Percentiles rank a stretch among this genome's conserved stretches.
Evolutionary conservation across 2,329 filamentous ascomycete genomes (phyloP).

Genomic region (Aspergillus vadensis): DNA sequence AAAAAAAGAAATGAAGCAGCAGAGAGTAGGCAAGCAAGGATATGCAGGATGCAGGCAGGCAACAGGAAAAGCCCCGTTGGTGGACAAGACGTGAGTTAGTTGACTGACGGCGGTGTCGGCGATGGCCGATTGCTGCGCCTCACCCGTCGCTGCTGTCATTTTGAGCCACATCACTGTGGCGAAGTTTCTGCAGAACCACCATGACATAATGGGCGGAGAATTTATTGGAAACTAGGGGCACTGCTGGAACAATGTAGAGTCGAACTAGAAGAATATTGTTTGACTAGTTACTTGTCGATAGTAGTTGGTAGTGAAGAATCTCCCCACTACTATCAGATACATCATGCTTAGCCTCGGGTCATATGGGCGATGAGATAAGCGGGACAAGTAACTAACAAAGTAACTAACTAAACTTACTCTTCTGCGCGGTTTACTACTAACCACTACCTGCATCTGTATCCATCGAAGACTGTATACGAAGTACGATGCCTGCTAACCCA

Average conservation of each 20-base stretch:
- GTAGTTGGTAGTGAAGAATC: background rate
- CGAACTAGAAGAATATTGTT: background rate
- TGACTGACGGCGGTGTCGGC: conserved; percentile 11
- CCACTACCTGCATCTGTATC: background rate
- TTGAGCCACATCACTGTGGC: conserved; percentile 18
- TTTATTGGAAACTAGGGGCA: background rate
- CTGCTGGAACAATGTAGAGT: background rate
- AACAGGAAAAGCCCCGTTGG: background rate
- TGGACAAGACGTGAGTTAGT: background rate
- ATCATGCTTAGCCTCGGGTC: background rate
- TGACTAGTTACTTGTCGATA: background rate
- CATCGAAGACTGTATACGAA: background rate
- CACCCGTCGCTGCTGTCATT: conserved; percentile 6
- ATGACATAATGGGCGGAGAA: conserved; percentile 15
- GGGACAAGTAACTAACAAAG: background rate
- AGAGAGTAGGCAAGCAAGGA: background rate
- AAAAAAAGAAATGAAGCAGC: conserved; percentile 4
- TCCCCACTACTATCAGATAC: background rate
- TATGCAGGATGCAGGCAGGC: conserved; percentile 3
- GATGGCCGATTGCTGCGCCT: conserved; percentile 19
- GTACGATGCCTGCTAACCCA: background rate
- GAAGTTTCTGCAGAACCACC: conserved; percentile 16
- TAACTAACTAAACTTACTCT: too few species aligned
- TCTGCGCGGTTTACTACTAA: too few species aligned
- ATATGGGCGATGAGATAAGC: background rate